phyloP scores from a whole-genome alignment of 495 filamentous ascomycete species.

The Penicillium flavigenum region DNA sequence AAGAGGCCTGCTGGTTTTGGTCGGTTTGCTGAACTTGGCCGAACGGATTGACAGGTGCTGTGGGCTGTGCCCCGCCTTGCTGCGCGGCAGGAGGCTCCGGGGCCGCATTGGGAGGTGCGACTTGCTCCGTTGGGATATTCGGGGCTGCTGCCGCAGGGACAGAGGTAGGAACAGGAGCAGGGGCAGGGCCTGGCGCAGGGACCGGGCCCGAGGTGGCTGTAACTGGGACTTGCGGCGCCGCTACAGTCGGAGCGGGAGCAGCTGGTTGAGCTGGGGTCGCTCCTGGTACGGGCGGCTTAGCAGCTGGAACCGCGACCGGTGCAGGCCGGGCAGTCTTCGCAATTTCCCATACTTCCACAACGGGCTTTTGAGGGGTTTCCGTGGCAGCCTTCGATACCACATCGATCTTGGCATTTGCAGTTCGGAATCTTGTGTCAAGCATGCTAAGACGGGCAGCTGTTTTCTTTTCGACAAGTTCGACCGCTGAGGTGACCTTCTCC shows the following conservation, averaged over 20 bases:
- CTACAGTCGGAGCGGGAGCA: slow-evolving; percentile 15
- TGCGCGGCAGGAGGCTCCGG: slow-evolving; percentile 18
- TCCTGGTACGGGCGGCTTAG: slow-evolving; percentile 31
- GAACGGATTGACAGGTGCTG: slow-evolving; percentile 33
- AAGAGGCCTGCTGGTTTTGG: slow-evolving; percentile 32
- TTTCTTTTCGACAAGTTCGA: slow-evolving; percentile 57
- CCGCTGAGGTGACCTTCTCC: slow-evolving; percentile 46
- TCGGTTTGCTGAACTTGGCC: slow-evolving; percentile 33
- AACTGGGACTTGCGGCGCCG: slow-evolving; percentile 3
- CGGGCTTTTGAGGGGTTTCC: slow-evolving; percentile 79
- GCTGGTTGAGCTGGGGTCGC: slow-evolving; percentile 10
- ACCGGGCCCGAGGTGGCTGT: background rate
- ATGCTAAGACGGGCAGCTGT: slow-evolving; percentile 73
- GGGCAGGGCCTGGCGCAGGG: background rate
- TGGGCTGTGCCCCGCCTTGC: slow-evolving; percentile 14
- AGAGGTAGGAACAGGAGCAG: background rate
- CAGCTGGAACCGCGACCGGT: slow-evolving; percentile 36
- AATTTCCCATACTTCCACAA: slow-evolving; percentile 80
- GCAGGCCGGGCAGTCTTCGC: slow-evolving; percentile 69
- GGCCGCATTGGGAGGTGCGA: slow-evolving; percentile 13
- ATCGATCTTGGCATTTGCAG: slow-evolving; percentile 66
- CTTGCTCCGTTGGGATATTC: background rate
- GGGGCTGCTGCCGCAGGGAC: background rate
- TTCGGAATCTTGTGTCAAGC: slow-evolving; percentile 66
- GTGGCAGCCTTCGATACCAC: slow-evolving; percentile 74